These are phyloP conservation scores for Phellopilus nigrolimitatus DNA, from an alignment of 1,284 basidiomycete species.

Conservation along the genomic window DNA sequence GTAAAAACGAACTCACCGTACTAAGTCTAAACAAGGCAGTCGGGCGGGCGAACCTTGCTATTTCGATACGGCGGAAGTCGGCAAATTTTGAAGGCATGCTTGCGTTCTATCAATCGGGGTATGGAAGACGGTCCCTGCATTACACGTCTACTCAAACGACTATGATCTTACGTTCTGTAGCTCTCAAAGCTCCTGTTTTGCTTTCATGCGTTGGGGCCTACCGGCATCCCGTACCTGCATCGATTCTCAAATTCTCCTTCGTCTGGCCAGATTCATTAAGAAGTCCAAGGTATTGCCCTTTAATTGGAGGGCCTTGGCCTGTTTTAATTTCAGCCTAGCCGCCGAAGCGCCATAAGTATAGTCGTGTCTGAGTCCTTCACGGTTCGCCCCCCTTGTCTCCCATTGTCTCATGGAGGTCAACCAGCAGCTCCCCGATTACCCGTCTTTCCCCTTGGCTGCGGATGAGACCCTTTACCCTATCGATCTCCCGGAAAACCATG, in stretches of 20 bases:
- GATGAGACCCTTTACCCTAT: background rate
- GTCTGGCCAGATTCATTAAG: background rate
- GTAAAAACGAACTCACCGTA: too few relatives aligned
- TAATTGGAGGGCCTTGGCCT: too few relatives aligned
- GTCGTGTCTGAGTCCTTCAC: too few relatives aligned
- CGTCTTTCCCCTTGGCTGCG: background rate
- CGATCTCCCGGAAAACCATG: background rate
- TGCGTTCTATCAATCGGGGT: background rate
- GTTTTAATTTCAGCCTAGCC: too few relatives aligned
- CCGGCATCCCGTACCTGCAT: background rate
- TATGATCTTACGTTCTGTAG: background rate
- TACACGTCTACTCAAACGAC: background rate
- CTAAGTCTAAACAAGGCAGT: background rate
- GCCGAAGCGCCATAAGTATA: too few relatives aligned
- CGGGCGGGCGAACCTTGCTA: too few relatives aligned
- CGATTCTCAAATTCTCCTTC: background rate
- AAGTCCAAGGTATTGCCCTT: too few relatives aligned
- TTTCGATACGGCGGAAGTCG: too few relatives aligned
- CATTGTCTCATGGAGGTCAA: background rate
- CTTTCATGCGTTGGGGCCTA: background rate
- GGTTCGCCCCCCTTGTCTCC: background rate
- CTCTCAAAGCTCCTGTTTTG: background rate
- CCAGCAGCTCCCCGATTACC: constrained; percentile 1
- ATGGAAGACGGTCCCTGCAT: background rate
- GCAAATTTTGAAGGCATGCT: background rate